Percentiles rank a stretch among this genome's conserved stretches.
These are phyloP conservation scores for Russula olivacea DNA, from an alignment of 768 basidiomycete genomes.

Conservation along the genomic window DNA sequence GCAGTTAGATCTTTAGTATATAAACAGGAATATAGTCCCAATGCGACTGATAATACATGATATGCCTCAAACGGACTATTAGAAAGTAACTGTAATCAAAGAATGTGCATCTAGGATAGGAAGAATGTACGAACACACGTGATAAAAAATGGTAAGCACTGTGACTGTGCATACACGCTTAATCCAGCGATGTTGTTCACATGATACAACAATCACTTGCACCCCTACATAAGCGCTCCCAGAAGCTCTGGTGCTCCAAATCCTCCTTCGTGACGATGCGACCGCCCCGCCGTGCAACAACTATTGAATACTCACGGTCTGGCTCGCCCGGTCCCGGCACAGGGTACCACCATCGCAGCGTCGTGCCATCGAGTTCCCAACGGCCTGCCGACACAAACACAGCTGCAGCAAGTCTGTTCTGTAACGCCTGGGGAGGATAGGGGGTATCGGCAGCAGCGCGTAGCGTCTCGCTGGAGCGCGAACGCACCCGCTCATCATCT, in stretches of 20 bases:
- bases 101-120: slow-evolving; percentile 4
- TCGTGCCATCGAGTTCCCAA: slow-evolving; percentile 44
- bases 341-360: slow-evolving; percentile 40
- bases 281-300: slow-evolving; percentile 30
- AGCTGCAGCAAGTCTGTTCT: slow-evolving; percentile 50
- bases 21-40: not conserved
- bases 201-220: slow-evolving; percentile 18
- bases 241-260: slow-evolving; percentile 11
- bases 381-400: slow-evolving; percentile 44
- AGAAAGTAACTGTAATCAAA: not conserved
- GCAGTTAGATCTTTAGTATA: slow-evolving; percentile 9
- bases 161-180: not conserved
- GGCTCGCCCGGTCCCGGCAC: slow-evolving; percentile 30
- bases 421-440: slow-evolving; percentile 20
- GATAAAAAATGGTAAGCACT: not conserved
- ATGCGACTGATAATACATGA: slow-evolving; percentile 8
- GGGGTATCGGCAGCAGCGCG: slow-evolving; percentile 16
- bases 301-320: slow-evolving; percentile 32
- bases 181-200: not conserved
- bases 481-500: slow-evolving; percentile 1
- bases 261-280: slow-evolving; percentile 30
- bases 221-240: slow-evolving; percentile 19
- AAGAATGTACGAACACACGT: not conserved
- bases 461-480: slow-evolving; percentile 23
- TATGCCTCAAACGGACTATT: slow-evolving; percentile 6